Conservation (phyloP, 169 alveolate species). For the Babesia ovis region DNA sequence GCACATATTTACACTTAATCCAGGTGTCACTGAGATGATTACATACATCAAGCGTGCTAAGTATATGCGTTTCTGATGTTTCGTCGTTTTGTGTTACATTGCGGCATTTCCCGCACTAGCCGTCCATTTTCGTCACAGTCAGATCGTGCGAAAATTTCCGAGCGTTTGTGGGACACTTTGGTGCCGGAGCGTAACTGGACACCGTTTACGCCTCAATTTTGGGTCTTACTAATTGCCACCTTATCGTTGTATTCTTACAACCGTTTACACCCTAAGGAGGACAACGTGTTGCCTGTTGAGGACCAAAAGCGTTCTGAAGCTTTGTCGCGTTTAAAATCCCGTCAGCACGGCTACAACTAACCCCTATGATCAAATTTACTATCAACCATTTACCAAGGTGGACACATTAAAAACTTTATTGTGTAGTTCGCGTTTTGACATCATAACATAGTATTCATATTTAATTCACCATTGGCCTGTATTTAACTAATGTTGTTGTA, state of each 20-base stretch:
- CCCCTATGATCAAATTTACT: no score
- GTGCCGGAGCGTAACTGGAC: conserved; percentile 68
- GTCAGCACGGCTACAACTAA: no score
- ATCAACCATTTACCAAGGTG: no score
- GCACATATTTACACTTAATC: not conserved
- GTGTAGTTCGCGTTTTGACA: no score
- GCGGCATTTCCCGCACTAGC: conserved; percentile 8
- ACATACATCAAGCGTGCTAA: conserved; percentile 33
- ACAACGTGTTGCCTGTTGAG: conserved; percentile 23
- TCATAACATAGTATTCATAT: no score
- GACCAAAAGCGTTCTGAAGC: conserved; percentile 34
- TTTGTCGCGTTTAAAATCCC: conserved; percentile 7
- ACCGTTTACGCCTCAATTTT: conserved; percentile 47
- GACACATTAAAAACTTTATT: no score
- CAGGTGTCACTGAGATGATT: conserved; percentile 53
- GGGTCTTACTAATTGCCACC: conserved; percentile 41
- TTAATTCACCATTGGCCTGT: no score
- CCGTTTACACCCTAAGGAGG: conserved; percentile 14
- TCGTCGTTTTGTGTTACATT: not conserved
- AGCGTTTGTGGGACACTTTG: conserved; percentile 52
- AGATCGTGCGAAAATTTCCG: conserved; percentile 28
- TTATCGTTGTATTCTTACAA: conserved; percentile 43
- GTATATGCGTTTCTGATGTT: conserved; percentile 10
- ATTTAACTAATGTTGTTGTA: no score
- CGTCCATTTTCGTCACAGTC: conserved; percentile 18